Percentiles rank a stretch among this genome's conserved stretches.
Conservation (phyloP, 805 yeast genomes). For the Phaffomyces antillensis region DNA sequence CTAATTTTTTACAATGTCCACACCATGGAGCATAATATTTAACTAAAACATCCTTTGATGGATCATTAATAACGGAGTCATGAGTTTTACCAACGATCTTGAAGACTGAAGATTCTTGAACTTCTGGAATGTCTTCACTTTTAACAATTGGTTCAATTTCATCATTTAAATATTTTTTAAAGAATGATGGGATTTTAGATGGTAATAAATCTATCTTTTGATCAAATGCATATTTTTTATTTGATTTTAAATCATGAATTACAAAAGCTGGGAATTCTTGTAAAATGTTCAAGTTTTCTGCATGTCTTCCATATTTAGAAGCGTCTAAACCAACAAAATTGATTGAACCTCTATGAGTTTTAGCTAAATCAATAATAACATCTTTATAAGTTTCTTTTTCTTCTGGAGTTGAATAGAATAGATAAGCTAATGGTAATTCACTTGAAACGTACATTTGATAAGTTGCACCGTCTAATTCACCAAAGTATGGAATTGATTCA, state of each 20-base stretch:
- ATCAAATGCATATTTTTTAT: conserved; percentile 71
- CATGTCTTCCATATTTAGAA: conserved; percentile 72
- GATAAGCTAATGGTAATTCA: conserved; percentile 76
- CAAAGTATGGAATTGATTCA: conserved; percentile 77
- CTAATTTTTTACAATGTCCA: conserved; percentile 90
- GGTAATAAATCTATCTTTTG: conserved; percentile 50
- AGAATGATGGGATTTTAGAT: conserved; percentile 51
- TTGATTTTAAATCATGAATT: conserved; percentile 62
- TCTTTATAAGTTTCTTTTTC: conserved; percentile 52
- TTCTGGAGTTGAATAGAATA: conserved; percentile 67
- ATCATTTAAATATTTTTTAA: conserved; percentile 58
- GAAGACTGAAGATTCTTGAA: conserved; percentile 67
- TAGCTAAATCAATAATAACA: conserved; percentile 56
- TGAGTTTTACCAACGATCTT: conserved; percentile 82
- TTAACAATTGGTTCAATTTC: conserved; percentile 66
- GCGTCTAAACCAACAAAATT: conserved; percentile 91
- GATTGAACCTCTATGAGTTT: conserved; percentile 68
- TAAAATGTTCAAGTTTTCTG: conserved; percentile 74
- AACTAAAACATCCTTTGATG: conserved; percentile 64
- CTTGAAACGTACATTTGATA: conserved; percentile 69
- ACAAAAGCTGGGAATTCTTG: conserved; percentile 87
- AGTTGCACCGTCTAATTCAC: conserved; percentile 78
- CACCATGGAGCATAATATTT: conserved; percentile 98
- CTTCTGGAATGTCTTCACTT: conserved; percentile 80
- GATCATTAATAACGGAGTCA: conserved; percentile 54